Conservation (phyloP, 164 flowering plant species). For the Magnolia sinica region DNA sequence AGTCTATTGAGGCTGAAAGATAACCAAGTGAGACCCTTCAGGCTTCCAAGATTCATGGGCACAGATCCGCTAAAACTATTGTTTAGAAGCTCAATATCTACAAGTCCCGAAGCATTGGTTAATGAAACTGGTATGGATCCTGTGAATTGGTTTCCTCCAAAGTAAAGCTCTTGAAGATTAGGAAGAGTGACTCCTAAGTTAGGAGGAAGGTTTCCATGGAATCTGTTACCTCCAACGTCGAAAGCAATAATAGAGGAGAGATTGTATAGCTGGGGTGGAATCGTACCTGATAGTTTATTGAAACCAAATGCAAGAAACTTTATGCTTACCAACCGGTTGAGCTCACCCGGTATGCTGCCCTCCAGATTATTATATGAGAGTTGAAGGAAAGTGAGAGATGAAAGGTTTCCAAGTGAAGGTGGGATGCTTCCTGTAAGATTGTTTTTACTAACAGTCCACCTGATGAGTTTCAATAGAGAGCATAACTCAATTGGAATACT, state of each 20-base stretch:
- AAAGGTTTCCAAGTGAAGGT: neutral
- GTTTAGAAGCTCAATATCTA: constrained; percentile 18
- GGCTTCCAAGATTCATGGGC: constrained; percentile 2
- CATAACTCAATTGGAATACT: neutral
- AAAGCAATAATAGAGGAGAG: neutral
- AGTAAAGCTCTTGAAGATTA: constrained; percentile 24
- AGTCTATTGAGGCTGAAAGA: neutral
- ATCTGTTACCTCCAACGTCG: neutral
- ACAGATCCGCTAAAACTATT: constrained; percentile 22
- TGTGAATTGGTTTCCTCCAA: constrained; percentile 31
- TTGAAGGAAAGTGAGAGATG: neutral
- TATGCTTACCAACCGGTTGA: neutral
- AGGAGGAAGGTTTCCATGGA: constrained; percentile 25
- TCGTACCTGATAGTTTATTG: neutral
- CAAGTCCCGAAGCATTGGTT: constrained; percentile 35
- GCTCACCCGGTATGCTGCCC: neutral
- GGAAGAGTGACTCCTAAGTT: constrained; percentile 27
- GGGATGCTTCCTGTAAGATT: neutral
- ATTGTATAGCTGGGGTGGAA: neutral
- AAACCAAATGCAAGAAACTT: neutral
- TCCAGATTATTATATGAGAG: neutral
- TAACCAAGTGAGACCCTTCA: neutral
- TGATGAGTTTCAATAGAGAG: neutral
- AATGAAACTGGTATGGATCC: constrained; percentile 47
- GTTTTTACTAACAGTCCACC: neutral